These are phyloP conservation scores for Suhomyces bolitotheri DNA, from an alignment of 1,139 yeast species.

Conservation along the genomic window DNA sequence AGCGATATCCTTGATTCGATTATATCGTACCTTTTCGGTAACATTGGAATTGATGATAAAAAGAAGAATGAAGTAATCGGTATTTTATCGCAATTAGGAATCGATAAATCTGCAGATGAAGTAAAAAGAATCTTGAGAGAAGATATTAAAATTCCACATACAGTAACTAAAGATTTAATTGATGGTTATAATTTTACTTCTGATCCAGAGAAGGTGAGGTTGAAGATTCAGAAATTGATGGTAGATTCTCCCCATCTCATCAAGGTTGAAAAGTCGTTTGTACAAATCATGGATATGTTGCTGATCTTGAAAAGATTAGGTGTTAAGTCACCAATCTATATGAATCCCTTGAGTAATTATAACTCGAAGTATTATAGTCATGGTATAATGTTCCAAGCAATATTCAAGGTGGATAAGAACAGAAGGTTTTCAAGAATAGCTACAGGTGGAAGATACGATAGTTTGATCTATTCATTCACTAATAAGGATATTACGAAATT, in stretches of 20 bases:
- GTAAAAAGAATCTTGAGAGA: slow-evolving; percentile 64
- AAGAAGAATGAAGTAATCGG: slow-evolving; percentile 69
- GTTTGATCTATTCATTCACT: slow-evolving; percentile 62
- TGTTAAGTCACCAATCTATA: slow-evolving; percentile 32
- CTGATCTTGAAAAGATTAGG: slow-evolving; percentile 58
- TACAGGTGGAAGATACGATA: slow-evolving; percentile 92
- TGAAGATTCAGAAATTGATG: slow-evolving; percentile 66
- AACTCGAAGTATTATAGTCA: slow-evolving; percentile 74
- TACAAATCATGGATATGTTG: slow-evolving; percentile 58
- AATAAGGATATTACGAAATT: slow-evolving; percentile 33
- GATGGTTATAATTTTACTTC: slow-evolving; percentile 76
- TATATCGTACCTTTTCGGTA: slow-evolving; percentile 65
- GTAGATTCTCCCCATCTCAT: slow-evolving; percentile 68
- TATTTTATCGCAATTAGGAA: slow-evolving; percentile 72
- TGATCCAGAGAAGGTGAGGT: slow-evolving; percentile 63
- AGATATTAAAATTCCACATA: slow-evolving; percentile 74
- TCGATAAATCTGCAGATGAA: slow-evolving; percentile 65
- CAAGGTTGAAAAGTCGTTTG: slow-evolving; percentile 62
- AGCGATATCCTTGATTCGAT: slow-evolving; percentile 73
- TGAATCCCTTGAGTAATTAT: slow-evolving; percentile 79
- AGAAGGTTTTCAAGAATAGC: slow-evolving; percentile 55
- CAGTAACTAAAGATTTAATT: slow-evolving; percentile 72
- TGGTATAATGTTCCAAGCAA: slow-evolving; percentile 87
- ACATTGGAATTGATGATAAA: slow-evolving; percentile 62
- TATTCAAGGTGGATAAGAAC: slow-evolving; percentile 54